Conservation (phyloP, 257 asterid genomes). For the Pogostemon cablin region DNA sequence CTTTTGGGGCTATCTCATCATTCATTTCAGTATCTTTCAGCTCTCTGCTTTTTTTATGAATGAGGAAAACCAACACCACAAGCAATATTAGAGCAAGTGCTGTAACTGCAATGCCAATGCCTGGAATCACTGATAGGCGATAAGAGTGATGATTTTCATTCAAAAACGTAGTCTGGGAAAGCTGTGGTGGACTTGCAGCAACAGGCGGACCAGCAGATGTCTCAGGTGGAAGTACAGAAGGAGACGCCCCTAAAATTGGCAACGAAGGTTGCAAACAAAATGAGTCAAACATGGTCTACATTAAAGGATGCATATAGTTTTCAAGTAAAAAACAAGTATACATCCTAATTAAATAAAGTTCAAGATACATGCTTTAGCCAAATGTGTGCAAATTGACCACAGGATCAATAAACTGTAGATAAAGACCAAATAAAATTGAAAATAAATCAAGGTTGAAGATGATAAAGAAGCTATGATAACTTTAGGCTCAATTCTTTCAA, state of each 20-base stretch:
- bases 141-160: conserved; percentile 53
- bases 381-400: background rate
- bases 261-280: conserved; percentile 20
- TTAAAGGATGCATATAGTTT: background rate
- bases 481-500: conserved; percentile 4
- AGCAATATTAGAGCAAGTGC: conserved; percentile 57
- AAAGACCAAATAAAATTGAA: background rate
- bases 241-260: conserved; percentile 47
- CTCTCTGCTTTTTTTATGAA: conserved; percentile 65
- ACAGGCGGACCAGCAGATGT: conserved; percentile 54
- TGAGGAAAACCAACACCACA: conserved; percentile 57
- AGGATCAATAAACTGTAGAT: background rate
- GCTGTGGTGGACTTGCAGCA: conserved; percentile 71
- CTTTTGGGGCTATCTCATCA: conserved; percentile 48
- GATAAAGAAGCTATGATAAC: background rate
- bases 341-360: conserved; percentile 1
- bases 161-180: conserved; percentile 42
- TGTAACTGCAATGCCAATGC: conserved; percentile 69
- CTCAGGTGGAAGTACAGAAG: conserved; percentile 55
- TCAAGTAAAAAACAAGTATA: background rate
- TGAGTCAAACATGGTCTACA: conserved; percentile 1
- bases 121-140: conserved; percentile 65
- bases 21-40: conserved; percentile 52
- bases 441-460: background rate
- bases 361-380: background rate